Base-by-base conservation (phyloP, 1,284 basidiomycete species). In the Phlebopus sp. region DNA sequence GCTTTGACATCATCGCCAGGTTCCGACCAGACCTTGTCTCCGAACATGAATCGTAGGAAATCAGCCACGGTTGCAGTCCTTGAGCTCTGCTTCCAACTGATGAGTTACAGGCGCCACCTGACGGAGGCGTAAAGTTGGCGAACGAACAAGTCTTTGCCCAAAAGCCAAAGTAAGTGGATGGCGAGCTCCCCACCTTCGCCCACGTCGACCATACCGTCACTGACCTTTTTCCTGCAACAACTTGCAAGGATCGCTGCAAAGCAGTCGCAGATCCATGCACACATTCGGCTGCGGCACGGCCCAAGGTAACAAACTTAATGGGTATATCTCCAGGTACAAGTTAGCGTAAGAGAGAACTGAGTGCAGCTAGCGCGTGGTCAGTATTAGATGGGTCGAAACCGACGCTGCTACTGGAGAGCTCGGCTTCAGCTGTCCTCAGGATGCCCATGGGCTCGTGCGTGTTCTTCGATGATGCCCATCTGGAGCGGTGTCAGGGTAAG, bases 251-350 rank as follows among this genome's bases (percentile, higher is more conserved):
- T 2, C 8, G 8, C 27, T 29, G 7, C 27, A 29, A 8, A 8
- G 4, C 21, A 4, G 27, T 29, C 21, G 9, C 25, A 29, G 27
- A 11, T 5, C 3, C 2, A 32, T 49, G 47, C 5, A 50, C n/a
- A 2, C 49, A 8, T n/a, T 15, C 11, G 5, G 49, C 40, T 2
- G 49, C 49, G 27, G 27, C 36, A 3, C 49, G 27, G 27, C 36
- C 2, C 46, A 48, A 19, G 48, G 46, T 17, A 50, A 46, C 19
- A 4, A 38, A 43, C 34, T 50, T 51, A 51, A 19, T 30, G 15
- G 11, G 43, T 34, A 30, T 40, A 50, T 10, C n/a, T 25, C 49
- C 46, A 51, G 1, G 4, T 5, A 11, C 36, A 35, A 37, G 48
- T 35, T n/a, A 48, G 40, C 3, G 49, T 48, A 19, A 4, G 5